phyloP scores from a whole-genome alignment of 148 eudicot species.

The Simmondsia chinensis region DNA sequence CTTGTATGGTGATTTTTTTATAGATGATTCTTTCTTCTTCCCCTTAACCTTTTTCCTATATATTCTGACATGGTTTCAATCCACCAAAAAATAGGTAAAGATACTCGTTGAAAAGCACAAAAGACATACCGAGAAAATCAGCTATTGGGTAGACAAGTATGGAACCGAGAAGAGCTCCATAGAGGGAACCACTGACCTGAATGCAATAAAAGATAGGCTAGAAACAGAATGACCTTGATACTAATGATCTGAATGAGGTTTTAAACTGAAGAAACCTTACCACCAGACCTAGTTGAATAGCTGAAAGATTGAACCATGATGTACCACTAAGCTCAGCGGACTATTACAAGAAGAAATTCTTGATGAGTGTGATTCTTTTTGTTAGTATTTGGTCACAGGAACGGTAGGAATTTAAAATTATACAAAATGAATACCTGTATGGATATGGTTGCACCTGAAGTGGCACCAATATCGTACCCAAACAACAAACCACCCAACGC shows the following conservation, averaged over 20 bases:
- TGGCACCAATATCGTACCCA: slow-evolving; percentile 99
- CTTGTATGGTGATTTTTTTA: too few species aligned
- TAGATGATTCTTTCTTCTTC: too few species aligned
- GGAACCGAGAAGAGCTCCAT: slow-evolving; percentile 98
- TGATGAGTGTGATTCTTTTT: too few species aligned
- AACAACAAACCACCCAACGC: slow-evolving; percentile 88
- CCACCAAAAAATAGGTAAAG: background rate
- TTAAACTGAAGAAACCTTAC: slow-evolving; percentile 44
- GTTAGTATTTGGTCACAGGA: too few species aligned
- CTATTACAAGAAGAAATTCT: too few species aligned
- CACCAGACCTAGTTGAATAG: slow-evolving; percentile 89
- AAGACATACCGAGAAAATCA: slow-evolving; percentile 72
- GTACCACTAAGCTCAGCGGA: slow-evolving; percentile 96
- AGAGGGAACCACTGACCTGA: slow-evolving; percentile 90
- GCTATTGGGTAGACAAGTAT: slow-evolving; percentile 75
- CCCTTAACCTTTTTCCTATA: too few species aligned
- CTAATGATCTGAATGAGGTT: too few species aligned
- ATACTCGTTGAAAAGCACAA: slow-evolving; percentile 1
- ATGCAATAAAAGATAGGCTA: slow-evolving; percentile 12
- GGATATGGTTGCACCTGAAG: slow-evolving; percentile 92
- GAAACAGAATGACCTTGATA: slow-evolving; percentile 7
- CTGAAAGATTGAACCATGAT: slow-evolving; percentile 84
- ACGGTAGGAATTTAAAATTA: background rate
- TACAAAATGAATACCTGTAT: slow-evolving; percentile 45
- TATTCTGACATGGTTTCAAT: too few species aligned